Evolutionary conservation across 805 yeast species (phyloP).

Genomic region (Jamesozyma rosinii): DNA sequence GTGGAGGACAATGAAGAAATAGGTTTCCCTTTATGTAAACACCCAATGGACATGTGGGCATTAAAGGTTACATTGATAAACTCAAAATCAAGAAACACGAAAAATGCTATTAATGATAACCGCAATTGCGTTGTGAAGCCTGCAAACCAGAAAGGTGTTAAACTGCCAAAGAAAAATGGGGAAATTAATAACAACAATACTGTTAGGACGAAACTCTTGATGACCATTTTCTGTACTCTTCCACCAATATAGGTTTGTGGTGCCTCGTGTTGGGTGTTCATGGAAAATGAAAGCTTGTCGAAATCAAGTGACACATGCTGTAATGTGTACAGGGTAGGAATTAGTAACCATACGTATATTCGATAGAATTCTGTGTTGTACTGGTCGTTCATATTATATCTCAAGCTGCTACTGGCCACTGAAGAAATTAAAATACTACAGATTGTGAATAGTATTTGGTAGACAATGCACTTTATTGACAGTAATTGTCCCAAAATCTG

Average conservation of each 20-base stretch:
- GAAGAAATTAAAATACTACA: constrained; percentile 19
- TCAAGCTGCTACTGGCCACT: constrained; percentile 18
- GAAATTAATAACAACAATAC: constrained; percentile 16
- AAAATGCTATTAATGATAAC: constrained; percentile 31
- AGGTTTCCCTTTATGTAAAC: constrained; percentile 57
- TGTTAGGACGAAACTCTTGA: constrained; percentile 25
- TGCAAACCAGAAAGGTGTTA: constrained; percentile 34
- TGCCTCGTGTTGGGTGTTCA: constrained; percentile 32
- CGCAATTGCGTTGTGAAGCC: constrained; percentile 24
- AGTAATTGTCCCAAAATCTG: constrained; percentile 24
- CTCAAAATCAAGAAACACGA: constrained; percentile 42
- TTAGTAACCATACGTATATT: constrained; percentile 28
- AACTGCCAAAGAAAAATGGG: constrained; percentile 24
- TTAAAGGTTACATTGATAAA: constrained; percentile 46
- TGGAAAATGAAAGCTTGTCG: constrained; percentile 42
- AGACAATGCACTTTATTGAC: constrained; percentile 26
- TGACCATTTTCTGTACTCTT: constrained; percentile 28
- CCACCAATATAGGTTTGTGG: constrained; percentile 30
- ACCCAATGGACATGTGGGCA: constrained; percentile 63
- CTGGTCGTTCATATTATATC: constrained; percentile 4
- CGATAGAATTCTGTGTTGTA: constrained; percentile 7
- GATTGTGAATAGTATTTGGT: constrained; percentile 13
- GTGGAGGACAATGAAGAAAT: constrained; percentile 46
- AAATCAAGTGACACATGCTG: constrained; percentile 47
- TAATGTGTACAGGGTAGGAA: constrained; percentile 39